A percentile compares a stretch with the other conserved stretches of the same genome.
These are phyloP conservation scores for Colletotrichum sp. DNA, from an alignment of 2,329 filamentous ascomycete genomes.

Conservation along the genomic window DNA sequence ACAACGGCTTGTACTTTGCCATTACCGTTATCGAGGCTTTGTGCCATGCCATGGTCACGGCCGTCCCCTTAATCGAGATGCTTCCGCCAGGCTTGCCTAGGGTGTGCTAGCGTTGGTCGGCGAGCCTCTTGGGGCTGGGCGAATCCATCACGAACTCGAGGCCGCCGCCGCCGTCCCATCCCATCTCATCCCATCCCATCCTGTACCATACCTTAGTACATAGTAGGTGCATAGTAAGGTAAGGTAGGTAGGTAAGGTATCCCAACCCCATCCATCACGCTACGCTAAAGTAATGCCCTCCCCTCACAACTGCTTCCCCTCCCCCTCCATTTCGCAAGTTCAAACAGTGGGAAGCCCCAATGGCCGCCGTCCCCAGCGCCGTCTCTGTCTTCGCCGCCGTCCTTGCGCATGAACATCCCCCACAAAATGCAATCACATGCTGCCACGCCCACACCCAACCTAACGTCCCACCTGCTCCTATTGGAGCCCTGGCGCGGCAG, in stretches of 20 bases:
- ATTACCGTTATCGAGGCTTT: background rate
- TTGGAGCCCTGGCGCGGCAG: slow-evolving; percentile 16
- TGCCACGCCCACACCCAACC: background rate
- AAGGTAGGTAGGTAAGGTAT: background rate
- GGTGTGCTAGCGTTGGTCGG: background rate
- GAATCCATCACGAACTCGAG: background rate
- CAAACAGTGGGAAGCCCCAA: background rate
- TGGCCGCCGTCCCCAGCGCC: background rate
- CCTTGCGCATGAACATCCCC: slow-evolving; percentile 18
- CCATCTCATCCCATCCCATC: background rate
- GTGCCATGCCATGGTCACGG: background rate
- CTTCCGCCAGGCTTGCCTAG: background rate
- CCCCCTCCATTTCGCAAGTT: background rate
- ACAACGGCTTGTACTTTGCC: background rate
- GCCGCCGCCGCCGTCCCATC: background rate
- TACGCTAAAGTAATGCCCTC: background rate
- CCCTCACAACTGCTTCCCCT: background rate
- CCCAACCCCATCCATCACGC: background rate
- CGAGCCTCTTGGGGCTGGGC: background rate
- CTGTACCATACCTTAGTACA: too few relatives aligned
- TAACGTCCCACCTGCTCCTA: slow-evolving; percentile 16
- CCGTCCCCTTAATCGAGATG: background rate
- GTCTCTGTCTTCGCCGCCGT: background rate
- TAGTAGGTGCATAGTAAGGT: background rate
- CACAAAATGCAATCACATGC: slow-evolving; percentile 21